Percentiles rank a stretch among this genome's conserved stretches.
Conservation (phyloP, 2,329 filamentous ascomycete species). For the Emergomyces orientalis region DNA sequence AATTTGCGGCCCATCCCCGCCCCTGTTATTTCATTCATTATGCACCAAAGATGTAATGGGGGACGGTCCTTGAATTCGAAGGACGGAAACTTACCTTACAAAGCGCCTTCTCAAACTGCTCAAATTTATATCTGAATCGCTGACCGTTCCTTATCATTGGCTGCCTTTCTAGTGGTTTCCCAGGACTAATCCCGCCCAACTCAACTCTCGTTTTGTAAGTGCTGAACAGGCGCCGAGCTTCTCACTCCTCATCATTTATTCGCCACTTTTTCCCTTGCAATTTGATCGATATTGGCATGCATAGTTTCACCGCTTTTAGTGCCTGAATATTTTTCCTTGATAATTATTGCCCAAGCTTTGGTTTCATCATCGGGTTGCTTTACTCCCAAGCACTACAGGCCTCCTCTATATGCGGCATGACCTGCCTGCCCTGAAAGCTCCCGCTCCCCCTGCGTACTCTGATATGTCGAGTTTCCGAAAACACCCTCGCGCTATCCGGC, state of each 20-base stretch:
- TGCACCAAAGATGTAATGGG: not conserved
- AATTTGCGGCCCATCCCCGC: not conserved
- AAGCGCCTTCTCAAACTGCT: too few relatives aligned
- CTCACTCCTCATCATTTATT: conserved; percentile 4
- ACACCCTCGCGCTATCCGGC: too few relatives aligned
- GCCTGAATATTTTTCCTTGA: not conserved
- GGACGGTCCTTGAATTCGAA: not conserved
- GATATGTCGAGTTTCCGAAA: not conserved
- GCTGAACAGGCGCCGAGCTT: not conserved
- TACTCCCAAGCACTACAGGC: not conserved
- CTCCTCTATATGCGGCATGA: not conserved
- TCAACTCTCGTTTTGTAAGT: conserved; percentile 78
- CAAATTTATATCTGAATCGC: not conserved
- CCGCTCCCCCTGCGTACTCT: not conserved
- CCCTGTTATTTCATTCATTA: not conserved
- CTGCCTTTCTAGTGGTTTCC: conserved; percentile 57
- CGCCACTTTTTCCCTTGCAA: not conserved
- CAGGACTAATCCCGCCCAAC: conserved; percentile 64
- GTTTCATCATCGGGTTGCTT: not conserved
- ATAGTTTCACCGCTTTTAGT: conserved; percentile 6
- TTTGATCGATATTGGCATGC: not conserved
- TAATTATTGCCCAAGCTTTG: not conserved
- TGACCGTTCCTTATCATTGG: not conserved
- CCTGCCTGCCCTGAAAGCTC: not conserved
- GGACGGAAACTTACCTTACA: not conserved